Evolutionary conservation across 768 basidiomycete species (phyloP).

Genomic region (Thelephora ganbajun): DNA sequence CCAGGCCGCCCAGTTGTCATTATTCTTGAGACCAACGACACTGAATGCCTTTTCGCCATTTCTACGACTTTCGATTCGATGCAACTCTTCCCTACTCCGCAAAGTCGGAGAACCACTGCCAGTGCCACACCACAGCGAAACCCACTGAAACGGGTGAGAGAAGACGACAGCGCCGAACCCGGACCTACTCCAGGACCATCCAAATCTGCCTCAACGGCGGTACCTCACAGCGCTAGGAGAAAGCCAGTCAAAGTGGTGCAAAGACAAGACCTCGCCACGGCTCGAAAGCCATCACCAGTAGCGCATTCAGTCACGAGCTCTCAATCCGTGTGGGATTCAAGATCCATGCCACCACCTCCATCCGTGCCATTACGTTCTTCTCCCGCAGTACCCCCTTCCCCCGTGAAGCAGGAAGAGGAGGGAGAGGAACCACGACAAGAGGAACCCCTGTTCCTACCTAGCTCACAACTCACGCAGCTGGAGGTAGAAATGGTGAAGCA

Average conservation of each 20-base stretch:
- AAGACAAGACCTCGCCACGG: slow-evolving; percentile 13
- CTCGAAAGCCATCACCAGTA: not conserved
- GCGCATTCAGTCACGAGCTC: not conserved
- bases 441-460: slow-evolving; percentile 12
- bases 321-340: not conserved
- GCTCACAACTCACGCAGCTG: slow-evolving; percentile 32
- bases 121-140: slow-evolving; percentile 1
- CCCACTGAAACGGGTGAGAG: not conserved
- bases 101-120: slow-evolving; percentile 1
- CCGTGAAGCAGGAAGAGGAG: too few relatives aligned
- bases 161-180: too few relatives aligned
- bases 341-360: slow-evolving; percentile 28
- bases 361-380: slow-evolving; percentile 9
- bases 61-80: slow-evolving; percentile 39
- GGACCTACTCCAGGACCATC: too few relatives aligned
- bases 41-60: slow-evolving; percentile 59
- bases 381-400: slow-evolving; percentile 5
- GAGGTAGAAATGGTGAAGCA: slow-evolving; percentile 46
- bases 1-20: slow-evolving; percentile 65
- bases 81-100: slow-evolving; percentile 22
- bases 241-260: slow-evolving; percentile 43
- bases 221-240: slow-evolving; percentile 21
- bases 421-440: not conserved
- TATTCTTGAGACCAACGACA: slow-evolving; percentile 54
- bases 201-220: not conserved